These are phyloP conservation scores for Paragyromitra xinjiangensis DNA, from an alignment of 495 filamentous ascomycete genomes.

Conservation along the genomic window DNA sequence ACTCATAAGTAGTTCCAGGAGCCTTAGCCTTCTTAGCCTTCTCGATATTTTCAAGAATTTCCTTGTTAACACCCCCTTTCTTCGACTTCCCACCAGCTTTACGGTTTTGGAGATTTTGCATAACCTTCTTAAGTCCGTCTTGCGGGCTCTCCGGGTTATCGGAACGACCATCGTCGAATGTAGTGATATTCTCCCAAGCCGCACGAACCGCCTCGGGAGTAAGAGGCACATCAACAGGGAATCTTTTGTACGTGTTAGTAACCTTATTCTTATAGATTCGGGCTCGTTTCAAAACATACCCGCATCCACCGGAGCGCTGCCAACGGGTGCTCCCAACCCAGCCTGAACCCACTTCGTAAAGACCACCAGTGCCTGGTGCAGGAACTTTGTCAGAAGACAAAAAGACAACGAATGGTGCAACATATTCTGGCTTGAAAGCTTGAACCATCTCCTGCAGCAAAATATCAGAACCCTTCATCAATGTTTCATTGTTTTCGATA, in stretches of 20 bases:
- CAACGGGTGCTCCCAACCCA: slow-evolving; percentile 93
- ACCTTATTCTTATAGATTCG: neutral
- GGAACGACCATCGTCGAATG: slow-evolving; percentile 89
- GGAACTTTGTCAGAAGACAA: slow-evolving; percentile 90
- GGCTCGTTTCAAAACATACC: slow-evolving; percentile 53
- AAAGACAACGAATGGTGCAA: slow-evolving; percentile 88
- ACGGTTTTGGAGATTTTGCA: slow-evolving; percentile 78
- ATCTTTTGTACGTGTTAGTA: slow-evolving; percentile 59
- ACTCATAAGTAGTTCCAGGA: slow-evolving; percentile 80
- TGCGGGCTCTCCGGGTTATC: slow-evolving; percentile 84
- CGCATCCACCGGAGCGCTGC: slow-evolving; percentile 90
- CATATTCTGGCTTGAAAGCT: slow-evolving; percentile 99
- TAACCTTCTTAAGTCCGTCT: slow-evolving; percentile 82
- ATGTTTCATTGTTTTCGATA: neutral
- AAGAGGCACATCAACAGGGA: slow-evolving; percentile 86
- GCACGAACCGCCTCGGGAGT: slow-evolving; percentile 85
- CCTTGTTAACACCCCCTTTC: slow-evolving; percentile 58
- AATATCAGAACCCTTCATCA: slow-evolving; percentile 9
- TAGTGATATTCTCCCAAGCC: slow-evolving; percentile 79
- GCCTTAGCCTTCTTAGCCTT: slow-evolving; percentile 76
- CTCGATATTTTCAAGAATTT: slow-evolving; percentile 74
- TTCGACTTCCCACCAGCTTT: slow-evolving; percentile 39
- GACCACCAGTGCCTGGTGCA: slow-evolving; percentile 80
- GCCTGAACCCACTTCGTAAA: slow-evolving; percentile 96
- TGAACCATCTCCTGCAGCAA: slow-evolving; percentile 79